Base-by-base conservation (phyloP, 2,329 filamentous ascomycete genomes). In the Penicillium oxalicum region DNA sequence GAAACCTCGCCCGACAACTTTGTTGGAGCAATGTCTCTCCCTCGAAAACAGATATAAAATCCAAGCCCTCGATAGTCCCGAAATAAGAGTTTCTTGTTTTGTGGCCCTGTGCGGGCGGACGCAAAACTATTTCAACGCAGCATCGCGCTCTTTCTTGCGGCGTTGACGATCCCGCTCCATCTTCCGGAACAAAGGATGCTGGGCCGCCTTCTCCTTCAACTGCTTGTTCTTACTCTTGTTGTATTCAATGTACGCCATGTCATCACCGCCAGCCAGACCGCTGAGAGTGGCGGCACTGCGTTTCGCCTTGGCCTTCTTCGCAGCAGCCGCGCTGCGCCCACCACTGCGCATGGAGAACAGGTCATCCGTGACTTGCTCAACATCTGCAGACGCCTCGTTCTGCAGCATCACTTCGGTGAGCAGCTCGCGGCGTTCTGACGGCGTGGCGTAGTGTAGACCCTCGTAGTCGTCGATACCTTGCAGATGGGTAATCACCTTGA, bases 401-500 rank as follows among this genome's bases (percentile, higher is more conserved):
- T 95, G 88, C 6, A 97, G 79, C 56, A 96, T 81, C 2, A 97
- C 89, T 60, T 94, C 88, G 58, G 91, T 85, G 1, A 98, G 78
- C 26, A 97, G 78, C 67, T 95, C 90, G 40, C 89, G 84, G 4
- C 90, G 84, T 61, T 95, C 90, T 5, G 81, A 76, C 0, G 89
- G 80, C 1, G 88, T 88, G 2, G 81, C 81, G 65, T 94, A 97
- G 2, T 85, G 86, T 1, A 98, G 78, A 0, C 84, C 83, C 0
- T 86, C 83, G 45, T 91, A 86, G 50, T 88, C 81, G 52, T 96
- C 88, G 55, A 98, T 89, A 44, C 91, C 93, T 62, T 91, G 86
- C 6, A 98, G 78, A 63, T 95, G 89, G 0, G 93, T 98, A 66
- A 98, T 98, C 53, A 97, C 91, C 67, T 97, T 97, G 79, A 98